Evolutionary conservation across 768 basidiomycete genomes (phyloP).

Genomic region (Hortiboletus flavorubellus): DNA sequence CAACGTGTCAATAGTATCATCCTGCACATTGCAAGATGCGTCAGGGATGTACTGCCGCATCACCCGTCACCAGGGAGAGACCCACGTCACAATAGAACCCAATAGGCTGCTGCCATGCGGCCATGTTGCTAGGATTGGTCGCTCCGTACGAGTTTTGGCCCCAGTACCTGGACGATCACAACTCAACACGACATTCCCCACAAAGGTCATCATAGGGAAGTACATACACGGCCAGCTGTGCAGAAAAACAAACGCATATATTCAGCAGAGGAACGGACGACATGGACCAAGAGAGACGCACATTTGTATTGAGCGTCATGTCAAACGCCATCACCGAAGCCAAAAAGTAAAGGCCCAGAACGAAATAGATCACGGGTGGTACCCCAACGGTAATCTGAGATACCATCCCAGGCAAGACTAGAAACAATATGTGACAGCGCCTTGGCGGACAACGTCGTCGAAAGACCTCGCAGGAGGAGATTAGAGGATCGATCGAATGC

Average conservation of each 20-base stretch:
- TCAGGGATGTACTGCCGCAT: neutral
- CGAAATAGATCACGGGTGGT: constrained; percentile 12
- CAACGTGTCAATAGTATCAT: constrained; percentile 53
- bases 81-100: constrained; percentile 31
- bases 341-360: constrained; percentile 8
- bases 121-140: constrained; percentile 18
- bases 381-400: constrained; percentile 1
- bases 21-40: constrained; percentile 31
- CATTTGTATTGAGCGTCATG: constrained; percentile 25
- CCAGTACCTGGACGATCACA: constrained; percentile 26
- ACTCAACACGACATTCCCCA: neutral
- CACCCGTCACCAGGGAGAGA: neutral
- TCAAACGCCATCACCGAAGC: constrained; percentile 23
- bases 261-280: neutral
- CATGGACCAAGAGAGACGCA: constrained; percentile 6
- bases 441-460: neutral
- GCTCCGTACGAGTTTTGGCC: constrained; percentile 38
- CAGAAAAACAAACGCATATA: neutral
- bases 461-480: neutral
- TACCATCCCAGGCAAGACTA: constrained; percentile 3
- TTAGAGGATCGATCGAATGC: neutral
- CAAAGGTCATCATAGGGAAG: neutral
- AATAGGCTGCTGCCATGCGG: constrained; percentile 30
- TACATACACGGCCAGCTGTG: constrained; percentile 27
- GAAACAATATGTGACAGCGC: neutral